Base-by-base conservation (phyloP, 495 filamentous ascomycete genomes). In the Hyaloscypha bicolor region DNA sequence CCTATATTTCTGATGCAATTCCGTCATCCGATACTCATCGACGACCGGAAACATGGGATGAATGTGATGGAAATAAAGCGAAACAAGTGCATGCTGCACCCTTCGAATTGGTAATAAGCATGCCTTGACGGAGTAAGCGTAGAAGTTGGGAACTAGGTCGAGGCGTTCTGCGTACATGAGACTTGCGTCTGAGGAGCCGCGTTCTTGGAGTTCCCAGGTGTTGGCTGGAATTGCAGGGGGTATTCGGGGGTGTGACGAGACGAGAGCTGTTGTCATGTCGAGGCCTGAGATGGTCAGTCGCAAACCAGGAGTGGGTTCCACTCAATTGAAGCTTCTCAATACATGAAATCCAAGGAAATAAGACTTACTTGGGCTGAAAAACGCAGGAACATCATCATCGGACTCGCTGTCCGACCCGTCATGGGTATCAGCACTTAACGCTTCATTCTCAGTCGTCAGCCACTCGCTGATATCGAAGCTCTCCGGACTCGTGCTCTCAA, bases 41-140 rank as follows among this genome's bases (percentile, higher is more conserved):
- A 66, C 64, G 3, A 66, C 55, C 9, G 64, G 64, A 60, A 66
- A 66, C 64, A 60, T 60, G n/a, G 64, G 64, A 39, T 66, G 64
- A 25, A 66, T 52, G 39, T 66, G 48, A 8, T 66, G 64, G 29
- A 66, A 66, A 35, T 66, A 66, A 16, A 60, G 55, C 8, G 42
- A 58, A 29, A 66, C 56, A 22, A 66, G 64, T 21, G 55, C 55
- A 53, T 66, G 55, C 39, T 66, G 64, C 22, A 66, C 64, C 30
- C 51, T 66, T 22, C 64, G 55, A 25, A 66, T 66, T 16, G 64
- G 64, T 25, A 66, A 25, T 12, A 66, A 33, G 29, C 35, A 60
- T 29, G 56, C 19, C 30, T 66, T 53, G 14, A 66, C 32, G 35
- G 64, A n/a, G 29, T 66, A 66, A 19, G 37, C 32, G 48, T 66